Conservation (phyloP, 257 asterid genomes). For the Thymus mandschuricus region DNA sequence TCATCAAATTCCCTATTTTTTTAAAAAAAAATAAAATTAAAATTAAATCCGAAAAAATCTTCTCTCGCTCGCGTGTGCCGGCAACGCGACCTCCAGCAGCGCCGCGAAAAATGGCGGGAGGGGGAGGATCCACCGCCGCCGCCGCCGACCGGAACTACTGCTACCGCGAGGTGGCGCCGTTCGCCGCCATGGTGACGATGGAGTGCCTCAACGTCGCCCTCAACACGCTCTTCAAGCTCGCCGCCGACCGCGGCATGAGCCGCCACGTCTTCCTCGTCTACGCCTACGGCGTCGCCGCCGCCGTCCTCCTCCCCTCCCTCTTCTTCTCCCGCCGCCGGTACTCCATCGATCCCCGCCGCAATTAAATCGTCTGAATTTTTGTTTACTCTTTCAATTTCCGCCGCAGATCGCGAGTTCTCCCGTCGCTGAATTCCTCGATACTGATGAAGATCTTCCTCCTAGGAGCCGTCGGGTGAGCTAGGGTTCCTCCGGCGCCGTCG, state of each 20-base stretch:
- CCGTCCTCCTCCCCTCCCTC: slow-evolving; percentile 64
- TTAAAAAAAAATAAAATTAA: too few species aligned
- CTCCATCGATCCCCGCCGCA: neutral
- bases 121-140: slow-evolving; percentile 6
- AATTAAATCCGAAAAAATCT: neutral
- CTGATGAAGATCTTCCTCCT: slow-evolving; percentile 62
- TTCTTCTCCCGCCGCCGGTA: slow-evolving; percentile 62
- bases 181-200: slow-evolving; percentile 63
- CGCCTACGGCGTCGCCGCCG: slow-evolving; percentile 76
- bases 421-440: slow-evolving; percentile 54
- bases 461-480: slow-evolving; percentile 69
- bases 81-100: slow-evolving; percentile 22
- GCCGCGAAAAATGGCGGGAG: slow-evolving; percentile 29
- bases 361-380: too few species aligned
- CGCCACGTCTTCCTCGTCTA: slow-evolving; percentile 76
- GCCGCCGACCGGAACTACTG: slow-evolving; percentile 36
- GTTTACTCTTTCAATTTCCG: neutral
- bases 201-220: slow-evolving; percentile 78
- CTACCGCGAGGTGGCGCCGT: slow-evolving; percentile 59
- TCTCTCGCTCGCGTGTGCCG: slow-evolving; percentile 29
- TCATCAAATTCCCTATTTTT: neutral
- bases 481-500: neutral
- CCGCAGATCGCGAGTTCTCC: slow-evolving; percentile 66
- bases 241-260: slow-evolving; percentile 71
- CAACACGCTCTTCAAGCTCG: slow-evolving; percentile 81